These are phyloP conservation scores for Cucurbita moschata DNA, from an alignment of 306 rosid species.

Conservation along the genomic window DNA sequence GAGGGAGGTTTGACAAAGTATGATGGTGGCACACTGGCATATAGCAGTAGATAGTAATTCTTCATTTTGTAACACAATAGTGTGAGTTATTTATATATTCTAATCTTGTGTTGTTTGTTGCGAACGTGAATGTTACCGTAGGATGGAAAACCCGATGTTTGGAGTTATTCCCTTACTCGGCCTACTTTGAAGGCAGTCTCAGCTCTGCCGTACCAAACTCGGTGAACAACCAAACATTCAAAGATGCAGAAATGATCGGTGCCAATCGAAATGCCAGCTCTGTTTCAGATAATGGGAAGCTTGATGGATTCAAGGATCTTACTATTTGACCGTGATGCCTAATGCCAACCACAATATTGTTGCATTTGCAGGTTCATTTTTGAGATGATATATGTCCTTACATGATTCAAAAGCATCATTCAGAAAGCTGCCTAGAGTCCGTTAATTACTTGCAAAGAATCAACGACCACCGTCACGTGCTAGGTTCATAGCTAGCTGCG, in stretches of 20 bases:
- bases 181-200: slow-evolving; percentile 48
- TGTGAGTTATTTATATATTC: not conserved
- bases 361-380: slow-evolving; percentile 2
- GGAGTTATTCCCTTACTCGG: slow-evolving; percentile 63
- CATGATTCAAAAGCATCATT: not conserved
- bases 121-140: slow-evolving; percentile 13
- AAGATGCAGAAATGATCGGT: slow-evolving; percentile 43
- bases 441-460: not conserved
- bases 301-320: slow-evolving; percentile 53
- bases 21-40: not conserved
- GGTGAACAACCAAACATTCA: slow-evolving; percentile 27
- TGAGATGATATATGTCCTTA: not conserved
- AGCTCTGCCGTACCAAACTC: slow-evolving; percentile 69
- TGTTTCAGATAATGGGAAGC: slow-evolving; percentile 46
- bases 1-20: not conserved
- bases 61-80: not conserved
- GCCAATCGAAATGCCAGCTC: slow-evolving; percentile 25
- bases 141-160: slow-evolving; percentile 86
- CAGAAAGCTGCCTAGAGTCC: not conserved
- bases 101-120: not conserved
- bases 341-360: not conserved
- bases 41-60: not conserved
- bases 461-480: not conserved
- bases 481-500: not conserved
- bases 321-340: slow-evolving; percentile 22